These are phyloP conservation scores for Prillingera fragicola DNA, from an alignment of 1,284 basidiomycete genomes.

Conservation along the genomic window DNA sequence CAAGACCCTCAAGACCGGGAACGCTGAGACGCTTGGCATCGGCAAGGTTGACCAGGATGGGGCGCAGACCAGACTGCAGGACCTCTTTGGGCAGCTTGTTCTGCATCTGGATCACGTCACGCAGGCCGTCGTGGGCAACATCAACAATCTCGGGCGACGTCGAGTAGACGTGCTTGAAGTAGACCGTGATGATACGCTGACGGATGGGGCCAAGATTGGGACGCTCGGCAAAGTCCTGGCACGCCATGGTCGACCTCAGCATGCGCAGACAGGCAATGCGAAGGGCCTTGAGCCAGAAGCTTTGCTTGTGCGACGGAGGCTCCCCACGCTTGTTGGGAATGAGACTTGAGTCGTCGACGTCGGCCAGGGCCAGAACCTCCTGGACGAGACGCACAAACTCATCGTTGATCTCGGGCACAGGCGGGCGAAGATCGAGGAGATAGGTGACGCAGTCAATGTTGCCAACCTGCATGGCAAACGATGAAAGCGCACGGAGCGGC, in stretches of 20 bases:
- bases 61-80: slow-evolving; percentile 87
- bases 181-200: slow-evolving; percentile 86
- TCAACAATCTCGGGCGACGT: slow-evolving; percentile 89
- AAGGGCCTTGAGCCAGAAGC: slow-evolving; percentile 78
- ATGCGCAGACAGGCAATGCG: slow-evolving; percentile 94
- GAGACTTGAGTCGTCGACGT: slow-evolving; percentile 84
- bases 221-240: slow-evolving; percentile 83
- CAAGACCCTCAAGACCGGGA: slow-evolving; percentile 90
- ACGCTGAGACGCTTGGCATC: slow-evolving; percentile 93
- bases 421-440: slow-evolving; percentile 74
- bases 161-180: slow-evolving; percentile 98
- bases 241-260: slow-evolving; percentile 87
- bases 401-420: slow-evolving; percentile 82
- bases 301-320: slow-evolving; percentile 68
- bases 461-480: slow-evolving; percentile 93
- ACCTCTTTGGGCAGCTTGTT: slow-evolving; percentile 92
- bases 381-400: slow-evolving; percentile 88
- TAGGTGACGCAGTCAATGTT: slow-evolving; percentile 98
- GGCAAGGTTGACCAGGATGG: slow-evolving; percentile 96
- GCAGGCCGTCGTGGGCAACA: slow-evolving; percentile 88
- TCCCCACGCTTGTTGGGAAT: slow-evolving; percentile 56
- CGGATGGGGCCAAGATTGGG: slow-evolving; percentile 65
- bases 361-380: slow-evolving; percentile 90
- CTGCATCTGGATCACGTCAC: slow-evolving; percentile 83
- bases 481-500: slow-evolving; percentile 91